Percentiles rank a stretch among this genome's conserved stretches.
These are phyloP conservation scores for Suhomyces xylopsoci DNA, from an alignment of 805 yeast genomes.

Conservation along the genomic window DNA sequence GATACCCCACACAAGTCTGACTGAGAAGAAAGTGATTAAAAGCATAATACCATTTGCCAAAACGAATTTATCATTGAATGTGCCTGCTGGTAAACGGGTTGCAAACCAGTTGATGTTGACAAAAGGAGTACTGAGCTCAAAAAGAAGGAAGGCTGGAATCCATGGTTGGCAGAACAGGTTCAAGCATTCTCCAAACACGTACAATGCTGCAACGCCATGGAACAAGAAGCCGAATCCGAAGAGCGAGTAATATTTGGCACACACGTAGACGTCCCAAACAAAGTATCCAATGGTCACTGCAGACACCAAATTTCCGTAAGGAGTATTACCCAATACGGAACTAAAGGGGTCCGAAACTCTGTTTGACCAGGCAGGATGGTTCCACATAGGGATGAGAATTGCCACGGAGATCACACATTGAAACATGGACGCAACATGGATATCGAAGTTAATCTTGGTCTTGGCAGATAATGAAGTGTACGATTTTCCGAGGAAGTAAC, in stretches of 20 bases:
- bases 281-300: conserved; percentile 83
- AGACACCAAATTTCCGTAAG: conserved; percentile 71
- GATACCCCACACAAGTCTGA: conserved; percentile 85
- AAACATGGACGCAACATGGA: conserved; percentile 84
- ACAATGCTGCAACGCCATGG: conserved; percentile 80
- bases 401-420: conserved; percentile 69
- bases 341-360: conserved; percentile 38
- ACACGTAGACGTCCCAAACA: conserved; percentile 81
- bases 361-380: conserved; percentile 46
- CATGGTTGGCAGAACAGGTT: conserved; percentile 77
- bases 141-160: conserved; percentile 78
- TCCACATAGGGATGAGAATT: conserved; percentile 62
- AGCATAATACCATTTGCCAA: conserved; percentile 70
- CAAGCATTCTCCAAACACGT: conserved; percentile 63
- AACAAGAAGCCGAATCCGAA: conserved; percentile 81
- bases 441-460: conserved; percentile 73
- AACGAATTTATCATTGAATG: conserved; percentile 52
- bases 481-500: conserved; percentile 45
- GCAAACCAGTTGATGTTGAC: conserved; percentile 93
- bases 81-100: conserved; percentile 66
- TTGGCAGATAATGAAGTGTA: conserved; percentile 50
- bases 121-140: conserved; percentile 91
- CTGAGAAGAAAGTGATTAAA: conserved; percentile 66
- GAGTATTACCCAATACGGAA: conserved; percentile 61
- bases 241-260: conserved; percentile 56